phyloP scores from a whole-genome alignment of 2,329 filamentous ascomycete genomes.

The Ophiostoma perfectum region DNA sequence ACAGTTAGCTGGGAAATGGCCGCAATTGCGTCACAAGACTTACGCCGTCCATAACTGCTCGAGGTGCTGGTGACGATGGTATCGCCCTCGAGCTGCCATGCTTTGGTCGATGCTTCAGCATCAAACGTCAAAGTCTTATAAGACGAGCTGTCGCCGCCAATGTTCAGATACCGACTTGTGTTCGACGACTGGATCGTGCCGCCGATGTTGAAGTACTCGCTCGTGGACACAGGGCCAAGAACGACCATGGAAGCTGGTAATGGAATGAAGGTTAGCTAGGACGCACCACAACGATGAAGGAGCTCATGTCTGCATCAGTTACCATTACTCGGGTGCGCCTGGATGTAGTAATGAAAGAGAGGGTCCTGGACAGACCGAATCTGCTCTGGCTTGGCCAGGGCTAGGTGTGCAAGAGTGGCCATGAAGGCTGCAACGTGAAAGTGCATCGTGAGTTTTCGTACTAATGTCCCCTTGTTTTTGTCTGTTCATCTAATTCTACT shows the following conservation, averaged over 20 bases:
- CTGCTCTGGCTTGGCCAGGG: not conserved
- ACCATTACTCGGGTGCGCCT: not conserved
- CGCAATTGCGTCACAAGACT: slow-evolving; percentile 37
- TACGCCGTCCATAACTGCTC: slow-evolving; percentile 42
- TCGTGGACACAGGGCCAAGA: slow-evolving; percentile 46
- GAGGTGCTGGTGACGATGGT: slow-evolving; percentile 41
- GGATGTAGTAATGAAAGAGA: not conserved
- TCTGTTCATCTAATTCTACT: not conserved
- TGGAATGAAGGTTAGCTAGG: not conserved
- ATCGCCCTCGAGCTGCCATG: slow-evolving; percentile 46
- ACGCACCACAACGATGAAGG: too few species aligned
- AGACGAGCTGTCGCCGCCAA: slow-evolving; percentile 38
- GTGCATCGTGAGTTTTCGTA: not conserved
- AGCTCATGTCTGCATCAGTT: not conserved
- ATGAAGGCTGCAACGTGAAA: not conserved
- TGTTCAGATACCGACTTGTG: slow-evolving; percentile 44
- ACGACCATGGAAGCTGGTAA: slow-evolving; percentile 33
- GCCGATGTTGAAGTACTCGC: slow-evolving; percentile 46
- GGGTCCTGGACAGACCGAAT: not conserved
- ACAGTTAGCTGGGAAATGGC: not conserved
- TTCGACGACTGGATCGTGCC: slow-evolving; percentile 46
- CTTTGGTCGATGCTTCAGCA: slow-evolving; percentile 39
- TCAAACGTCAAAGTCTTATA: slow-evolving; percentile 34
- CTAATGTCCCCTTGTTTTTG: not conserved
- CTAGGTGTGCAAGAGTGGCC: not conserved